phyloP scores from a whole-genome alignment of 768 basidiomycete genomes.

The Mycena chlorophos region DNA sequence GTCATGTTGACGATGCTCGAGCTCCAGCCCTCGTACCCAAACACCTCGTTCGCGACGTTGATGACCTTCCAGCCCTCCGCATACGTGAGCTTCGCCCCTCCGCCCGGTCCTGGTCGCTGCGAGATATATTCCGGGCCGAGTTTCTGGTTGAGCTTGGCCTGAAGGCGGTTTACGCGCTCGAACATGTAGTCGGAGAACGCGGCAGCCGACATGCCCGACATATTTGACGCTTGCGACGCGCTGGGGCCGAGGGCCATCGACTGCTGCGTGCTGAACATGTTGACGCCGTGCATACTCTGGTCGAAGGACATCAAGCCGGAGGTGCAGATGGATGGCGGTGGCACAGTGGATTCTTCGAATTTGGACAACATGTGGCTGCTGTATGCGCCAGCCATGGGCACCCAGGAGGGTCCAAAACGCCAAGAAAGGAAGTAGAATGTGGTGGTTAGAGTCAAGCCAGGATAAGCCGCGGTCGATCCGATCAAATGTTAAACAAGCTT shows the following conservation, averaged over 20 bases:
- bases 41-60: conserved; percentile 96
- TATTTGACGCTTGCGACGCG: conserved; percentile 26
- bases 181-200: conserved; percentile 60
- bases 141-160: conserved; percentile 80
- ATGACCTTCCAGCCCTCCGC: conserved; percentile 98
- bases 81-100: conserved; percentile 87
- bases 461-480: too few species aligned
- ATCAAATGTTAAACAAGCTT: not conserved
- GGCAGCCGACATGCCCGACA: conserved; percentile 28
- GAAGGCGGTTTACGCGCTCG: conserved; percentile 66
- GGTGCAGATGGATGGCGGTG: conserved; percentile 35
- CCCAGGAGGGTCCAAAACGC: too few species aligned
- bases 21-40: conserved; percentile 97
- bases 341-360: conserved; percentile 5
- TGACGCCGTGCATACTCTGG: conserved; percentile 54
- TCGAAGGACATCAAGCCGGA: conserved; percentile 65
- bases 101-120: conserved; percentile 83
- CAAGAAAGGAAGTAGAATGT: not conserved
- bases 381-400: not conserved
- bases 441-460: conserved; percentile 1
- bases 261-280: conserved; percentile 25
- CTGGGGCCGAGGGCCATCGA: conserved; percentile 30
- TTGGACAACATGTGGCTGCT: not conserved
- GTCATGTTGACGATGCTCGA: conserved; percentile 73
- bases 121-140: conserved; percentile 95